Conservation (phyloP, 1,284 basidiomycete species). For the Earliella scabrosa region DNA sequence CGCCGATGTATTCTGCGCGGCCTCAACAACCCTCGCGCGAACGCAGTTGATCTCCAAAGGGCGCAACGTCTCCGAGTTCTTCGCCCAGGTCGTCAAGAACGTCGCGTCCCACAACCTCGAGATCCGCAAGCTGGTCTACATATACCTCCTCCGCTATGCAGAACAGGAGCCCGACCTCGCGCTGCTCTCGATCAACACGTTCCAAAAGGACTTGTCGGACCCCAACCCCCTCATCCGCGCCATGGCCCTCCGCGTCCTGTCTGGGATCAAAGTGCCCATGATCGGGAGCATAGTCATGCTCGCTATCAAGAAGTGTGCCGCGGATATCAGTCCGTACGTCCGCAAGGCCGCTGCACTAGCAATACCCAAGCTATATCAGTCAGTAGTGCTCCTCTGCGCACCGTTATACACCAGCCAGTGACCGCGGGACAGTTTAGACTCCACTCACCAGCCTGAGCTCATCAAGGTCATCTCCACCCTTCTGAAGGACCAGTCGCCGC, state of each 20-base stretch:
- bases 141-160: slow-evolving; percentile 94
- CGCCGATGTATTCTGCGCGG: slow-evolving; percentile 8
- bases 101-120: slow-evolving; percentile 91
- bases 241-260: slow-evolving; percentile 94
- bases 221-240: slow-evolving; percentile 90
- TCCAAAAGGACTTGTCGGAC: slow-evolving; percentile 96
- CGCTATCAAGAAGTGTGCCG: slow-evolving; percentile 89
- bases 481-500: slow-evolving; percentile 83
- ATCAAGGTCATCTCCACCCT: slow-evolving; percentile 78
- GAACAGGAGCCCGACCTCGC: slow-evolving; percentile 93
- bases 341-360: slow-evolving; percentile 91
- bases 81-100: slow-evolving; percentile 94
- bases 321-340: slow-evolving; percentile 92
- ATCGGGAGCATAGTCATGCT: slow-evolving; percentile 87
- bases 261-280: slow-evolving; percentile 88
- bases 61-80: slow-evolving; percentile 90
- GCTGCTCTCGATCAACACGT: slow-evolving; percentile 97
- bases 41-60: slow-evolving; percentile 89
- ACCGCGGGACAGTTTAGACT: slow-evolving; percentile 64
- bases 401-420: not conserved
- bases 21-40: not conserved
- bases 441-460: slow-evolving; percentile 71
- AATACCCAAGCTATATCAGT: slow-evolving; percentile 87
- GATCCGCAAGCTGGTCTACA: slow-evolving; percentile 96
- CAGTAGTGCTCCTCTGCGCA: slow-evolving; percentile 37